These are phyloP conservation scores for Lepiota subincarnata DNA, from an alignment of 768 basidiomycete species.

Conservation along the genomic window DNA sequence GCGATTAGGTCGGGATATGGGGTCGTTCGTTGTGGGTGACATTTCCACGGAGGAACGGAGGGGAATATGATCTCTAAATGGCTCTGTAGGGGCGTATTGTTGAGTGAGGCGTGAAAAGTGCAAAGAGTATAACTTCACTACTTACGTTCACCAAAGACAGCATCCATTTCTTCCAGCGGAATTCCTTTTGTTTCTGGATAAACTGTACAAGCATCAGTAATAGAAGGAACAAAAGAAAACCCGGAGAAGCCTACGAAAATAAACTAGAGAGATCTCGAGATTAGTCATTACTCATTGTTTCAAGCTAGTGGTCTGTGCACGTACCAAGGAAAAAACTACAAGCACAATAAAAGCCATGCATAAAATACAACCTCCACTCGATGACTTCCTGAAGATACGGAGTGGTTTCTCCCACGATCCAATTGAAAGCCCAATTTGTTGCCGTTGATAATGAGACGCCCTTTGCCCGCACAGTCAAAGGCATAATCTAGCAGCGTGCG, in stretches of 20 bases:
- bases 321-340: slow-evolving; percentile 73
- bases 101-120: background rate
- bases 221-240: background rate
- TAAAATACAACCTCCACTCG: slow-evolving; percentile 82
- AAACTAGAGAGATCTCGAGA: slow-evolving; percentile 38
- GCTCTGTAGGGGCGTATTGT: background rate
- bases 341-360: slow-evolving; percentile 86
- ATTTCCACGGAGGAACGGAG: slow-evolving; percentile 7
- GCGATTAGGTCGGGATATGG: background rate
- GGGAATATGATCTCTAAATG: slow-evolving; percentile 12
- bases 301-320: slow-evolving; percentile 4
- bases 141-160: slow-evolving; percentile 75
- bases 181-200: slow-evolving; percentile 82
- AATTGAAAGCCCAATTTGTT: slow-evolving; percentile 82
- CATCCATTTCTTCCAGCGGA: slow-evolving; percentile 82
- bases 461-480: slow-evolving; percentile 78
- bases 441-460: slow-evolving; percentile 89
- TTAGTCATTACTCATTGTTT: background rate
- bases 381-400: slow-evolving; percentile 83
- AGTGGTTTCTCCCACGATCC: slow-evolving; percentile 78
- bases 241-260: slow-evolving; percentile 50
- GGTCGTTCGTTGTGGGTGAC: slow-evolving; percentile 1
- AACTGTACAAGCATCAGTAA: slow-evolving; percentile 34
- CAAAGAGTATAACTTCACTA: slow-evolving; percentile 2
- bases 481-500: slow-evolving; percentile 63